Evolutionary conservation across 192 early-diverging fungal genomes (phyloP), one percentile per base, ranked within the genome.

Genomic region (Rhizoclosmatium sp.): DNA sequence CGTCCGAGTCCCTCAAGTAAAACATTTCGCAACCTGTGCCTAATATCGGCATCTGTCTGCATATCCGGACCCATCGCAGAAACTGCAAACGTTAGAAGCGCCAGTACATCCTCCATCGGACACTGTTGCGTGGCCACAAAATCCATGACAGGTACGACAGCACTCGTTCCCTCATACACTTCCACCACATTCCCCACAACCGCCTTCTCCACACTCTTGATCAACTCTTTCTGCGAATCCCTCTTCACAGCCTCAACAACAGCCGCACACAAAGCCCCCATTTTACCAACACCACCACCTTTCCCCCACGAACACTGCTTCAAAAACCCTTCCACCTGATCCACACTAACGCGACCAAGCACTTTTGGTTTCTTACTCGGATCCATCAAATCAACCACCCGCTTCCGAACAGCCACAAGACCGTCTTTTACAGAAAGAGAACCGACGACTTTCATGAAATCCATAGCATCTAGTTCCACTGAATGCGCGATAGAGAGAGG

Each of bases 291-390:
- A 23, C 16, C 19, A 56, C 72, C 10, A 62, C 14, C 42, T 75
- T 75, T n/a, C 10, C 19, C 58, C 72, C 62, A 62, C 62, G 47
- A 78, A 70, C 4, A 68, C 59, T 39, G n/a, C 1, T 31, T 31
- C 44, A 78, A 39, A 75, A 78, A 39, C n/a, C 3, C 40, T 5
- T 78, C 56, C 77, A 78, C 41, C 47, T 78, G 77, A 21, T 67
- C 77, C 68, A 78, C 7, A 3, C 21, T 78, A 1, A 78, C 1
- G 21, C 47, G 49, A 12, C 77, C 77, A 3, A 78, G 40, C 47
- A 78, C 69, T 14, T 68, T 47, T 16, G 77, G 77, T 12, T 59
- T 21, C 42, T 14, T 3, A 7, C n/a, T 31, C 7, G 66, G 66
- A 42, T 61, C 56, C 39, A 69, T 58, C 40, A 78, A 40, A 46